Percentiles rank a stretch among this genome's conserved stretches.
phyloP scores from a whole-genome alignment of 1,139 yeast genomes.

The Yamadazyma epiphylla region DNA sequence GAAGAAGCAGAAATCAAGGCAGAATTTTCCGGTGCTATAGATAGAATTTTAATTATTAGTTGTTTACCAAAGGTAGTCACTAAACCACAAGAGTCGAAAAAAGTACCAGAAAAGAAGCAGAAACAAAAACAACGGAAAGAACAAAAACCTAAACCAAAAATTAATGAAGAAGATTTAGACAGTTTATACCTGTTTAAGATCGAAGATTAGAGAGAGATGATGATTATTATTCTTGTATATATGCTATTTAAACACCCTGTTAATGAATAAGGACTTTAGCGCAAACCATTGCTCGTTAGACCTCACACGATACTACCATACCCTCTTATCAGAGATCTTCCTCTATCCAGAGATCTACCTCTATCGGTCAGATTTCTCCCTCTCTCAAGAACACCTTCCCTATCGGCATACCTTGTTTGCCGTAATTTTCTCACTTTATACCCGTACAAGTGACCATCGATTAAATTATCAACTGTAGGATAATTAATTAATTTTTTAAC shows the following conservation, averaged over 20 bases:
- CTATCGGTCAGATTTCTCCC: slow-evolving; percentile 8
- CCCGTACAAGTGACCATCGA: slow-evolving; percentile 41
- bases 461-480: slow-evolving; percentile 44
- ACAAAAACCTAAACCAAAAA: slow-evolving; percentile 7
- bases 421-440: slow-evolving; percentile 40
- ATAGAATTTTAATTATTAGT: slow-evolving; percentile 16
- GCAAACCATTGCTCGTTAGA: too few species aligned
- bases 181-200: slow-evolving; percentile 40
- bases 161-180: slow-evolving; percentile 35
- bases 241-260: neutral
- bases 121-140: slow-evolving; percentile 10
- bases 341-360: too few species aligned
- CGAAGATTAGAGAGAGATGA: slow-evolving; percentile 26
- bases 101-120: slow-evolving; percentile 12
- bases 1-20: slow-evolving; percentile 27
- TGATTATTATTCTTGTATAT: slow-evolving; percentile 1
- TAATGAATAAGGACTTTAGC: too few species aligned
- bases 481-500: slow-evolving; percentile 36
- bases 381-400: slow-evolving; percentile 9
- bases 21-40: slow-evolving; percentile 28
- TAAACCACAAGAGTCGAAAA: too few species aligned
- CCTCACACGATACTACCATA: slow-evolving; percentile 15
- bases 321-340: slow-evolving; percentile 3
- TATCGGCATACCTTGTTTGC: slow-evolving; percentile 14
- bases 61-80: slow-evolving; percentile 17